These are phyloP conservation scores for Penicillium brasilianum DNA, from an alignment of 2,329 filamentous ascomycete species.

Conservation along the genomic window DNA sequence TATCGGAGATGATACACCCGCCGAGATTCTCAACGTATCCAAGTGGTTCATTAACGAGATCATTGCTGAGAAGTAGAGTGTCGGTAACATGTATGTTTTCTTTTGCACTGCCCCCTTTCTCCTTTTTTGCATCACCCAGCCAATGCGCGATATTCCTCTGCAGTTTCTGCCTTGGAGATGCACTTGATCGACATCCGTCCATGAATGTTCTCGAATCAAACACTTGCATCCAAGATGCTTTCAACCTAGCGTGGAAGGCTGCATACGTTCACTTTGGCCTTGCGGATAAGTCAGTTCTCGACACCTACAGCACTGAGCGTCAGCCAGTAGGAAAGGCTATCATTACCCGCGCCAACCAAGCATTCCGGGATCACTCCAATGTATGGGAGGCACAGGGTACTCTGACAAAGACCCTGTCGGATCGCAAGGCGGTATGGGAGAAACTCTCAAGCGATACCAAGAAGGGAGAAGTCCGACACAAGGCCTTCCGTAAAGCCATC, in stretches of 20 bases:
- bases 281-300: constrained; percentile 43
- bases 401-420: too few relatives aligned
- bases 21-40: constrained; percentile 58
- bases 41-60: constrained; percentile 68
- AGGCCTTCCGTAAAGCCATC: too few relatives aligned
- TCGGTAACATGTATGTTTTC: too few relatives aligned
- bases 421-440: too few relatives aligned
- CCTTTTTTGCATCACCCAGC: too few relatives aligned
- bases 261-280: constrained; percentile 48
- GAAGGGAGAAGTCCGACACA: too few relatives aligned
- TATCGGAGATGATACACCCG: constrained; percentile 59
- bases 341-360: constrained; percentile 63
- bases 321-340: constrained; percentile 57
- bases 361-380: constrained; percentile 57
- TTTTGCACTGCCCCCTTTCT: too few relatives aligned
- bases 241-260: constrained; percentile 63
- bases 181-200: constrained; percentile 64
- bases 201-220: constrained; percentile 63
- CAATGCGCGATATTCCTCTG: too few relatives aligned
- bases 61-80: constrained; percentile 64
- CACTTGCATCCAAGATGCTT: constrained; percentile 64
- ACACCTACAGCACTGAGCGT: constrained; percentile 54
- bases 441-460: too few relatives aligned
- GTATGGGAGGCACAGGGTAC: constrained; percentile 54
- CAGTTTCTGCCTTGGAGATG: constrained; percentile 62